phyloP scores from a whole-genome alignment of 2,329 filamentous ascomycete genomes.

The Cephalotrichum gorgonifer region DNA sequence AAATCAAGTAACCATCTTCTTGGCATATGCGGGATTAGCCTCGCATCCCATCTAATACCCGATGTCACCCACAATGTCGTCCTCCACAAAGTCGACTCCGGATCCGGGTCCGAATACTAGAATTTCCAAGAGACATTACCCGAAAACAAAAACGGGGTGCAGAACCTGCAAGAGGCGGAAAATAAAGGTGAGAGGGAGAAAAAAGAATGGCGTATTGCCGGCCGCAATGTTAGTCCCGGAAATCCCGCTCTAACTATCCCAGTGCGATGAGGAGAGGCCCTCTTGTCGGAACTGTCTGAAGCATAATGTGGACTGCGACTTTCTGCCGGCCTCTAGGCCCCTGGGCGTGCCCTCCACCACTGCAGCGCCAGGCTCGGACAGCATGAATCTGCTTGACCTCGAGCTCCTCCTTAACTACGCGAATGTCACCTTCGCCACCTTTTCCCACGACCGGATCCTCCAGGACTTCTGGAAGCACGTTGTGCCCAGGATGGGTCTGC shows the following conservation, averaged over 20 bases:
- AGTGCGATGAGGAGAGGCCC: constrained; percentile 17
- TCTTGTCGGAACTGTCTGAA: constrained; percentile 16
- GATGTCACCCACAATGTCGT: too few relatives aligned
- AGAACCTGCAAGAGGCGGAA: constrained; percentile 11
- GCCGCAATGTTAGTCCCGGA: not conserved
- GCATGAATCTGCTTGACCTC: constrained; percentile 34
- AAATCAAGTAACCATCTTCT: too few relatives aligned
- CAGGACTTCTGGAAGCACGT: constrained; percentile 35
- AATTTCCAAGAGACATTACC: not conserved
- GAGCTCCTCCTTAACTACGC: constrained; percentile 43
- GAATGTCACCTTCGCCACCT: constrained; percentile 35
- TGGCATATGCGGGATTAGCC: too few relatives aligned
- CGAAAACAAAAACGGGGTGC: constrained; percentile 11
- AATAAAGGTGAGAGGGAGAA: constrained; percentile 9
- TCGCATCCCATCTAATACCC: too few relatives aligned
- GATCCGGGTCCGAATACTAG: too few relatives aligned
- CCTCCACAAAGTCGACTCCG: too few relatives aligned
- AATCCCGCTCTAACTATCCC: not conserved
- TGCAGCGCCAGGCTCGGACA: constrained; percentile 11
- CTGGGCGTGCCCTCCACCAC: constrained; percentile 8
- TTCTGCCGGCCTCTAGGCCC: constrained; percentile 1
- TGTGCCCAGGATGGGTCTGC: constrained; percentile 33
- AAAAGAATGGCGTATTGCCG: not conserved
- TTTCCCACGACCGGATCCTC: constrained; percentile 28
- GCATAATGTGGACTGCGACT: constrained; percentile 16